Base-by-base conservation (phyloP, 1,139 yeast genomes). In the Trichomonascaceae sp. region DNA sequence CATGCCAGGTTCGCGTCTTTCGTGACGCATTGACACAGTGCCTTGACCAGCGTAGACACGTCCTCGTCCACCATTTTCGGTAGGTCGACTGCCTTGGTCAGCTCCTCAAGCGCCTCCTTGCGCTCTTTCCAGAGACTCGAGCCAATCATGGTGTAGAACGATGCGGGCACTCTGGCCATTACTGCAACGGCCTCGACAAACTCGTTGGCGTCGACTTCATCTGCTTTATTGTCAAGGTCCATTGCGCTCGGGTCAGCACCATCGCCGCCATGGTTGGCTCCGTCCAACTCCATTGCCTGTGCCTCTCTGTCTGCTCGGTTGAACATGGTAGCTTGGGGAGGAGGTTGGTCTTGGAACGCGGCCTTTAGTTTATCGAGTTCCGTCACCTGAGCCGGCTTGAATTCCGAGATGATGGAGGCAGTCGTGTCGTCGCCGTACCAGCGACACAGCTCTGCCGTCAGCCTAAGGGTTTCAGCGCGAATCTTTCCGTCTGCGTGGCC, bases 1-100 rank as follows among this genome's bases (percentile, higher is more conserved):
- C 82, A 94, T 54, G 79, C 89, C 36, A 87, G 68, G 52, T 92
- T 92, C 3, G 92, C 93, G 59, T 89, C 99, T 49, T 76, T 80
- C 9, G 23, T 11, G 57, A 87, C 66, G 43, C 87, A 72, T 43
- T 74, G 78, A n/a, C 78, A 72, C 44, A 84, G 65, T 1, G 67
- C 54, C 38, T 76, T 62, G 15, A 77, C 59, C 11, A 87, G 54
- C 2, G 69, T 76, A 4, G 69, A 47, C 51, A 77, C 85, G 51
- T 87, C 94, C 23, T 20, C 23, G n/a, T 71, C 75, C 37, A 73
- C 71, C 34, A 73, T 54, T 40, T 65, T 69, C 28, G 73, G 59
- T 3, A 62, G 66, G 15, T 45, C 37, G 30, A 84, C 62, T 8
- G 64, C 59, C 4, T 65, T 65, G 18, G 64, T 59, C 2, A 78